Conservation (phyloP, 129 eudicot species). For the Centaurea solstitialis region DNA sequence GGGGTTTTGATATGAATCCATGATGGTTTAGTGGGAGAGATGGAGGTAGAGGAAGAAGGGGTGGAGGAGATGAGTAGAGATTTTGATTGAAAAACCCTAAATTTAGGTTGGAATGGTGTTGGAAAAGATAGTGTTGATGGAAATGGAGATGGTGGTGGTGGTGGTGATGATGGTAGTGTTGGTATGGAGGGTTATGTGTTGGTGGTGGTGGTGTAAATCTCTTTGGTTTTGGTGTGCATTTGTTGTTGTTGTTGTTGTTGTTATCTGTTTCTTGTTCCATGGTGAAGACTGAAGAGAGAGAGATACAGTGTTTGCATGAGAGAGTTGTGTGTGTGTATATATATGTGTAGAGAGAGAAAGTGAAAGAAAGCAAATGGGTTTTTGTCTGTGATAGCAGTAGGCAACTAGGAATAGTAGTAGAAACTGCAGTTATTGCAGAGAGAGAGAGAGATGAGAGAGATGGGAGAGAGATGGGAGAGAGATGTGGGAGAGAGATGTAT, state of each 20-base stretch:
- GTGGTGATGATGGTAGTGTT: constrained; percentile 25
- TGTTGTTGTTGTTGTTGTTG: constrained; percentile 57
- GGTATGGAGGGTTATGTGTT: constrained; percentile 42
- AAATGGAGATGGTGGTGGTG: constrained; percentile 25
- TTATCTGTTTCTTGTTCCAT: constrained; percentile 64
- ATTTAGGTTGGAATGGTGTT: constrained; percentile 36
- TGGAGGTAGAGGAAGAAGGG: constrained; percentile 58
- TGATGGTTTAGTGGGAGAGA: constrained; percentile 49
- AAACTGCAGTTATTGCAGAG: constrained; percentile 59
- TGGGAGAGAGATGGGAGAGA: not conserved
- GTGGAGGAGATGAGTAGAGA: constrained; percentile 53
- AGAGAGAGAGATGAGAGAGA: constrained; percentile 36
- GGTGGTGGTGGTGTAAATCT: constrained; percentile 30
- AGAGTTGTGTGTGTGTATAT: constrained; percentile 9
- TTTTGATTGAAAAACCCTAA: constrained; percentile 43
- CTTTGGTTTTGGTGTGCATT: constrained; percentile 53
- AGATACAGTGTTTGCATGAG: constrained; percentile 57
- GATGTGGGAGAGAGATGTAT: too few species aligned
- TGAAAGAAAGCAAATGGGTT: constrained; percentile 34
- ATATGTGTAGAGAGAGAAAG: not conserved
- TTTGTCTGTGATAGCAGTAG: constrained; percentile 38
- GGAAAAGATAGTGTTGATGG: constrained; percentile 47
- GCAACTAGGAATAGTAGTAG: constrained; percentile 44
- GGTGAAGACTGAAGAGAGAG: constrained; percentile 32
- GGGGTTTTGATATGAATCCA: constrained; percentile 51